These are phyloP conservation scores for Claviceps purpurea DNA, from an alignment of 2,329 filamentous ascomycete species.

Conservation along the genomic window DNA sequence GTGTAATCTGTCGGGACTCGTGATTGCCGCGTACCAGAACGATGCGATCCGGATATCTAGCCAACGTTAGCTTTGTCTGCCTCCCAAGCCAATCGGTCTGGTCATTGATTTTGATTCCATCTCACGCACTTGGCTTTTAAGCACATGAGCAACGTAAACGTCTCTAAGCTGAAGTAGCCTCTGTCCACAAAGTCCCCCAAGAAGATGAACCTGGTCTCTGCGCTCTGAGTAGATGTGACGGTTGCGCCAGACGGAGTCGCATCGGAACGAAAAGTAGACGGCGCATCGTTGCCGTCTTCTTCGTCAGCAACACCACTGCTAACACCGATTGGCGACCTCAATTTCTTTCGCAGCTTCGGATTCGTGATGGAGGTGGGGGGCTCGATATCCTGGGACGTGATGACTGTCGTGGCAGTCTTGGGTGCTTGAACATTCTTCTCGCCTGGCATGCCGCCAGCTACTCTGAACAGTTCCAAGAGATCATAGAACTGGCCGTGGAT, in stretches of 20 bases:
- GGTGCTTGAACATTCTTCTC: slow-evolving; percentile 58
- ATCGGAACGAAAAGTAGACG: slow-evolving; percentile 15
- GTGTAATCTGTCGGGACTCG: slow-evolving; percentile 92
- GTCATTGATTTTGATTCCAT: not conserved
- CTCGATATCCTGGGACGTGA: slow-evolving; percentile 84
- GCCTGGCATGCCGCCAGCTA: slow-evolving; percentile 92
- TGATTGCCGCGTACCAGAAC: slow-evolving; percentile 96
- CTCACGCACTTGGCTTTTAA: slow-evolving; percentile 55
- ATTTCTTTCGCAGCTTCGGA: slow-evolving; percentile 74
- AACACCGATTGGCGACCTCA: slow-evolving; percentile 36
- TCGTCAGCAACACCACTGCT: slow-evolving; percentile 37
- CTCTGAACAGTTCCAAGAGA: slow-evolving; percentile 87
- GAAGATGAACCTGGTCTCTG: slow-evolving; percentile 45
- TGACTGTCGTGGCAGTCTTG: slow-evolving; percentile 56
- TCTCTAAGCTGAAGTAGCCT: slow-evolving; percentile 95
- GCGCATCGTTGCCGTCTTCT: slow-evolving; percentile 29
- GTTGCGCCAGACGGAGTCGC: slow-evolving; percentile 21
- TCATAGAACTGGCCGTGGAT: slow-evolving; percentile 99
- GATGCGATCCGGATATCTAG: slow-evolving; percentile 83
- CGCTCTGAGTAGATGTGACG: slow-evolving; percentile 29
- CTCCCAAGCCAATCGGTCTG: not conserved
- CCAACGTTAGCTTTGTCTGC: not conserved
- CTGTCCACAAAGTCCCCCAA: slow-evolving; percentile 92
- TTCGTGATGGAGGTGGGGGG: slow-evolving; percentile 81
- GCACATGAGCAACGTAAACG: slow-evolving; percentile 92